phyloP scores from a whole-genome alignment of 768 basidiomycete genomes.

The Coprinopsis marcescibilis region DNA sequence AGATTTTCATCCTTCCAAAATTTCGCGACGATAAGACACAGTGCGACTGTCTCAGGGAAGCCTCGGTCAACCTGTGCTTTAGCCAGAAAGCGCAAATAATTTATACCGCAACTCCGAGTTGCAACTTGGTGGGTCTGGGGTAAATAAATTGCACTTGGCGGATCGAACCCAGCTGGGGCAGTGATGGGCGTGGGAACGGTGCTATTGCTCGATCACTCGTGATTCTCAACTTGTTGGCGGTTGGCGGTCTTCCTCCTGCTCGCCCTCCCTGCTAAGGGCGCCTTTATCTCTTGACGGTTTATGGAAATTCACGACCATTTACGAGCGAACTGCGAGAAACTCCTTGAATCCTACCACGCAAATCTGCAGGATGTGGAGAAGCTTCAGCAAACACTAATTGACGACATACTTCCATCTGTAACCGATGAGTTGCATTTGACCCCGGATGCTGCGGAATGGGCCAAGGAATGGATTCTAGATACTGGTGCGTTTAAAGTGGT shows the following conservation, averaged over 20 bases:
- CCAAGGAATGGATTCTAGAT: conserved; percentile 60
- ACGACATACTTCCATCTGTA: conserved; percentile 56
- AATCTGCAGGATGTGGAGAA: conserved; percentile 40
- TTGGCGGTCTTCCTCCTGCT: not conserved
- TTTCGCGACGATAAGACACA: too few relatives aligned
- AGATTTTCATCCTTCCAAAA: too few relatives aligned
- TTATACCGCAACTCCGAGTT: too few relatives aligned
- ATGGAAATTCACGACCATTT: conserved; percentile 38
- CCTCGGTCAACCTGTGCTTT: too few relatives aligned
- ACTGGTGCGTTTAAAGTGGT: conserved; percentile 38
- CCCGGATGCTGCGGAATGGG: conserved; percentile 42
- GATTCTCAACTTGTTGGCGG: not conserved
- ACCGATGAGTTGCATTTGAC: conserved; percentile 51
- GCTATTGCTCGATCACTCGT: not conserved
- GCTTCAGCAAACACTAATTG: conserved; percentile 47
- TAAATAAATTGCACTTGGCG: too few relatives aligned
- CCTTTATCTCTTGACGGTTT: not conserved
- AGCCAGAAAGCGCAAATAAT: too few relatives aligned
- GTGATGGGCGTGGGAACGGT: too few relatives aligned
- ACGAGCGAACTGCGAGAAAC: conserved; percentile 37
- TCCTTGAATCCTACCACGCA: conserved; percentile 45
- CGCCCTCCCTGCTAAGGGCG: conserved; percentile 2
- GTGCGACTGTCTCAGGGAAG: too few relatives aligned
- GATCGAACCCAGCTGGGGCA: too few relatives aligned
- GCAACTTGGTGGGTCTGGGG: too few relatives aligned